Evolutionary conservation across 2,329 filamentous ascomycete genomes (phyloP).

Genomic region (Neofusicoccum ribis): DNA sequence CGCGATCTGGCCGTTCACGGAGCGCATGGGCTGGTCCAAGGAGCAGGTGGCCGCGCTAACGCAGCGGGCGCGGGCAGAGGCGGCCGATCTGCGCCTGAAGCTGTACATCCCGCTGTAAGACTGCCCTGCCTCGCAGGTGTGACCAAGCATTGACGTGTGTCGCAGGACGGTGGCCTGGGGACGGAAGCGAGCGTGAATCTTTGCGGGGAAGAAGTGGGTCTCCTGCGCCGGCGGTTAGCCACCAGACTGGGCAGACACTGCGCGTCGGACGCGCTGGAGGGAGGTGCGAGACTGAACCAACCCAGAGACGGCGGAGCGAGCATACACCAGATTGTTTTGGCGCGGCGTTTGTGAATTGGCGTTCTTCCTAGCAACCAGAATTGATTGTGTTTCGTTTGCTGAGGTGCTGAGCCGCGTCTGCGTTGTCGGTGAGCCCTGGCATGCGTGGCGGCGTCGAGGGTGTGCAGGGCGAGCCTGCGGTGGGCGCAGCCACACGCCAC

Average conservation of each 20-base stretch:
- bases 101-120: constrained; percentile 41
- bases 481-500: neutral
- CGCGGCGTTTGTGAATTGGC: constrained; percentile 2
- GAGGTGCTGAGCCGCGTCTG: neutral
- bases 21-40: constrained; percentile 32
- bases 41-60: constrained; percentile 34
- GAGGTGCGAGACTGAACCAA: constrained; percentile 5
- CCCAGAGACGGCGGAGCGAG: neutral
- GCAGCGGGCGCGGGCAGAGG: constrained; percentile 30
- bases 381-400: neutral
- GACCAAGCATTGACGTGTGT: neutral
- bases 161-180: constrained; percentile 31
- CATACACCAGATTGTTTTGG: constrained; percentile 12
- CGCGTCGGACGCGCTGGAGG: constrained; percentile 1
- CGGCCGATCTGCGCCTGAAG: constrained; percentile 32
- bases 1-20: constrained; percentile 39
- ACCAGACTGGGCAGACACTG: neutral
- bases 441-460: neutral
- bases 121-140: neutral
- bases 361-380: constrained; percentile 10
- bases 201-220: constrained; percentile 18
- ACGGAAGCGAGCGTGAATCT: constrained; percentile 26
- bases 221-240: constrained; percentile 14
- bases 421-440: neutral
- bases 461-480: neutral